Evolutionary conservation across 495 filamentous ascomycete species (phyloP).

Genomic region (Penicillium roqueforti): DNA sequence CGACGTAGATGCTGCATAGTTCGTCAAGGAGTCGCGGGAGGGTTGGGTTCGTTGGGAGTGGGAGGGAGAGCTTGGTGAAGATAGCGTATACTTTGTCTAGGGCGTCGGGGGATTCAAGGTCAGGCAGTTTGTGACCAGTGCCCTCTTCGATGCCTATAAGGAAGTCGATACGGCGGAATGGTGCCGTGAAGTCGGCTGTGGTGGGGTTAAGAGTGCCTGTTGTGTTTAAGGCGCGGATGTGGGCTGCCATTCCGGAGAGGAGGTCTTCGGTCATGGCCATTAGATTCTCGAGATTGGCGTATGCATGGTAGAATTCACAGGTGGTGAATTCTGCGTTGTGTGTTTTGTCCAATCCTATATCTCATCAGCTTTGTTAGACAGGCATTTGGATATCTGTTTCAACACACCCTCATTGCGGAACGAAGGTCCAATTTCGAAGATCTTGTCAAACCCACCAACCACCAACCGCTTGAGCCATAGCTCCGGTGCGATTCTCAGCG

Average conservation of each 20-base stretch:
- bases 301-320: constrained; percentile 93
- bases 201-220: constrained; percentile 47
- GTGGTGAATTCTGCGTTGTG: constrained; percentile 97
- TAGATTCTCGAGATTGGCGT: constrained; percentile 71
- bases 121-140: constrained; percentile 62
- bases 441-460: constrained; percentile 79
- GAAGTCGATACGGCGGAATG: constrained; percentile 71
- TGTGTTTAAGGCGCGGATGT: constrained; percentile 48
- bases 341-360: constrained; percentile 68
- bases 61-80: constrained; percentile 52
- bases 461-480: constrained; percentile 92
- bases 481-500: constrained; percentile 86
- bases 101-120: constrained; percentile 56
- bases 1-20: constrained; percentile 71
- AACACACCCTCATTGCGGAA: constrained; percentile 88
- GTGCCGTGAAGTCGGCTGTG: constrained; percentile 53
- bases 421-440: constrained; percentile 90
- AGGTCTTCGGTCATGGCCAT: constrained; percentile 69
- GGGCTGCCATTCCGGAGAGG: constrained; percentile 53
- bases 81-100: constrained; percentile 50
- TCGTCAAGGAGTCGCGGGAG: constrained; percentile 82
- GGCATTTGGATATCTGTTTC: not conserved
- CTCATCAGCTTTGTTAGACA: constrained; percentile 1
- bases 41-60: constrained; percentile 50
- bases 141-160: constrained; percentile 68